Base-by-base conservation (phyloP, 805 yeast genomes). In the Yamadazyma scolyti region DNA sequence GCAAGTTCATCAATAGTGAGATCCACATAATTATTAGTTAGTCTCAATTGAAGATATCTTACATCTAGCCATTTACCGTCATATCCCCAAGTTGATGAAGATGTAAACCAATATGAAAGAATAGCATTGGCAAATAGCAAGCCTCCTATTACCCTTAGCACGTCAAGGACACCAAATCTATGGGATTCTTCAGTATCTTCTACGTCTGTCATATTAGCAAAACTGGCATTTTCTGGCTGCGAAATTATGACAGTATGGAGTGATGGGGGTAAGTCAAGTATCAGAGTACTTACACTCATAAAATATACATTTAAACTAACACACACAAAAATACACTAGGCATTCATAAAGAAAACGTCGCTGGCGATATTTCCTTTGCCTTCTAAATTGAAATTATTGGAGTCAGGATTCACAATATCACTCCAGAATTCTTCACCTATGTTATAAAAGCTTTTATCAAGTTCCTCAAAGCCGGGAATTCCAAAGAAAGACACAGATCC, bases 351-450 rank as follows among this genome's bases (percentile, higher is more conserved):
- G 31, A 57, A 57, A 5, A 55, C 48, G 27, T 57, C 65, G 20
- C 48, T 58, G 23, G 43, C 32, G 8, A 30, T 22, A 15, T 16
- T 25, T 5, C 22, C 23, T 20, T 37, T 48, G 34, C 46, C 58
- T 6, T 61, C 49, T 28, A 64, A 60, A 32, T 61, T 56, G 27
- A 61, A 45, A 30, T 52, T 50, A 42, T 62, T 60, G 11, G 60
- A 40, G 24, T 47, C 58, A 1, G 61, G 48, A 30, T 59, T 59
- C 19, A 72, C 49, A 20, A 73, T 52, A 36, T 80, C 83, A 20
- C 77, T 67, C 88, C 88, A 81, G 44, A 81, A 77, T 47, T 81
- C 88, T 46, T 80, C 88, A 36, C 75, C 77, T 20, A 79, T 52
- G 7, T 77, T 71, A 60, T 70, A 66, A 28, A 68, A 69, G 8